These are phyloP conservation scores for Plectranthus barbatus DNA, from an alignment of 257 asterid species.

Conservation along the genomic window DNA sequence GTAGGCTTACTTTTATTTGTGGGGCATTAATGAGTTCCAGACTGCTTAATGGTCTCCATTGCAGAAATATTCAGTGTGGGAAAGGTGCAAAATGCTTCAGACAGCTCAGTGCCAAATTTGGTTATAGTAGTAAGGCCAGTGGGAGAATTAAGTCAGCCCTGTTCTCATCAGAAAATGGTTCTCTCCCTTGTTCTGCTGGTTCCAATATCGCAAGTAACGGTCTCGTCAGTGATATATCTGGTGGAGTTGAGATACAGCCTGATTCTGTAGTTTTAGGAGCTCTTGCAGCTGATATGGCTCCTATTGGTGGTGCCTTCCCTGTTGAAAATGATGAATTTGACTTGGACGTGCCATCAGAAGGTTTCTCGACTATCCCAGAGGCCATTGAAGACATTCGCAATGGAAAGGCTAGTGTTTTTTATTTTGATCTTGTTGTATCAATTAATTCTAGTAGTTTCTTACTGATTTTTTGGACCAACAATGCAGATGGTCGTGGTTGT, in stretches of 20 bases:
- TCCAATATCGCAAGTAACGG: conserved; percentile 23
- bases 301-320: conserved; percentile 47
- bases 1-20: conserved; percentile 2
- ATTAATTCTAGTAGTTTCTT: neutral
- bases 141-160: conserved; percentile 38
- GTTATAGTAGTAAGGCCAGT: conserved; percentile 31
- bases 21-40: conserved; percentile 33
- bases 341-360: conserved; percentile 66
- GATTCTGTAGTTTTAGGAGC: conserved; percentile 53
- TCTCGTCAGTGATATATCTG: conserved; percentile 33
- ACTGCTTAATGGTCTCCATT: conserved; percentile 40
- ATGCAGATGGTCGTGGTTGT: conserved; percentile 90
- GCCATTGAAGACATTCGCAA: conserved; percentile 83
- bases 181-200: conserved; percentile 23
- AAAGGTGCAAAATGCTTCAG: conserved; percentile 36
- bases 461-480: neutral
- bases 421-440: neutral
- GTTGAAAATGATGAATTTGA: too few species aligned
- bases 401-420: conserved; percentile 68
- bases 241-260: conserved; percentile 51
- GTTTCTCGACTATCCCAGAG: conserved; percentile 67
- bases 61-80: conserved; percentile 21
- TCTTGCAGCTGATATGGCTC: conserved; percentile 58
- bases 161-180: conserved; percentile 45
- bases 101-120: conserved; percentile 26